Base-by-base conservation (phyloP, 1,139 yeast genomes). In the Debaryomyces sp. region DNA sequence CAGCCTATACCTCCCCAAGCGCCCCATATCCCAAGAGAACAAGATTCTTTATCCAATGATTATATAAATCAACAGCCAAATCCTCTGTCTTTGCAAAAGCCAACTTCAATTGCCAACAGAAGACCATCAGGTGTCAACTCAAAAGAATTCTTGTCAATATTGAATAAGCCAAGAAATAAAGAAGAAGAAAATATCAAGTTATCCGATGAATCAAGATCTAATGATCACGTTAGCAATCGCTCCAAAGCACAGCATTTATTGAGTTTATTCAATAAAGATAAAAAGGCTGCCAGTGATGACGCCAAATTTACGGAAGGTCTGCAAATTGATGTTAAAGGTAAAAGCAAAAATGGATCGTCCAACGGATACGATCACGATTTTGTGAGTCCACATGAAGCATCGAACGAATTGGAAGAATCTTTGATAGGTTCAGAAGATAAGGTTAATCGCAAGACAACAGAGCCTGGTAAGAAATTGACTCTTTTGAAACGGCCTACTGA, bases 81-180 rank as follows among this genome's bases (percentile, higher is more conserved):
- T 40, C 77, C 82, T 3, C 75, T 70, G 18, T 61, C 73, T 5
- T 66, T 79, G 38, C 70, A 71, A 41, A 78, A 72, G 55, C 78
- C 80, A 2, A 61, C 68, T 37, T 64, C 55, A n/a, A 54, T 68
- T n/a, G 59, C 68, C 13, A 57, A 66, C 44, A 66, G 66, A 52
- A 64, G 63, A 44, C 63, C 71, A 5, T 66, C 68, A 26, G 73
- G 65, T 47, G 66, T 75, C 1, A 75, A 81, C 52, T 77, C 85
- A 8, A 79, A 75, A 53, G 85, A 82, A 49, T 60, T 83, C 17
- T 68, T 82, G 50, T 77, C 82, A 5, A 71, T 83, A 23, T 67
- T 83, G 54, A 80, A 74, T 34, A 64, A 67, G 30, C 66, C 63
- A 47, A 51, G 54, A 4, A 50, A 56, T 47, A 54, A 43, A 41